phyloP scores from a whole-genome alignment of 352 stramenopile species.

The Pythium phragmiticola region DNA sequence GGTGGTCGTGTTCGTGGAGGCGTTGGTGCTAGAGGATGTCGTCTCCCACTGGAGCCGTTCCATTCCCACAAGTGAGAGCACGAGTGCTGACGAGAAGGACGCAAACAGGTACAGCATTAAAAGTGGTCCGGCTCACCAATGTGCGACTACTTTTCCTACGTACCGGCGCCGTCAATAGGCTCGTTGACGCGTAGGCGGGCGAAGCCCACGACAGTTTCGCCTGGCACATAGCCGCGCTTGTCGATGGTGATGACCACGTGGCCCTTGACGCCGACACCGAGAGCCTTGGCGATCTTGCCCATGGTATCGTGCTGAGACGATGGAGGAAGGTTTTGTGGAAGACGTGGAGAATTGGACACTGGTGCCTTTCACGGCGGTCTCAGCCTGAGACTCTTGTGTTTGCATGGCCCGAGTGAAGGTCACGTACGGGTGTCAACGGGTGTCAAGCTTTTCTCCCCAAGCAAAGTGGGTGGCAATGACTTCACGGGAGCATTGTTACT shows the following conservation, averaged over 20 bases:
- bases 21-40: neutral
- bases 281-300: slow-evolving; percentile 18
- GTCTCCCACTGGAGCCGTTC: slow-evolving; percentile 24
- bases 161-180: slow-evolving; percentile 5
- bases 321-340: neutral
- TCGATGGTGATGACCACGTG: slow-evolving; percentile 13
- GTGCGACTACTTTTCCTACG: neutral
- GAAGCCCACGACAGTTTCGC: slow-evolving; percentile 15
- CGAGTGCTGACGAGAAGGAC: neutral
- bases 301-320: neutral
- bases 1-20: neutral
- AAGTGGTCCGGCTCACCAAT: too few species aligned
- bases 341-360: neutral
- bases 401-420: slow-evolving; percentile 4
- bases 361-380: too few species aligned
- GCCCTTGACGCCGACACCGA: slow-evolving; percentile 23
- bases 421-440: neutral
- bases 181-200: slow-evolving; percentile 5
- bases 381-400: too few species aligned
- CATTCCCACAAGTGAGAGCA: slow-evolving; percentile 15
- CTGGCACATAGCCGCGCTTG: slow-evolving; percentile 12
- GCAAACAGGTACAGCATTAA: too few species aligned
- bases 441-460: neutral
- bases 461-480: neutral
- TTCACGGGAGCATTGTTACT: slow-evolving; percentile 10